Percentiles rank a stretch among this genome's conserved stretches.
These are phyloP conservation scores for Aspergillus campestris DNA, from an alignment of 495 filamentous ascomycete genomes.

Conservation along the genomic window DNA sequence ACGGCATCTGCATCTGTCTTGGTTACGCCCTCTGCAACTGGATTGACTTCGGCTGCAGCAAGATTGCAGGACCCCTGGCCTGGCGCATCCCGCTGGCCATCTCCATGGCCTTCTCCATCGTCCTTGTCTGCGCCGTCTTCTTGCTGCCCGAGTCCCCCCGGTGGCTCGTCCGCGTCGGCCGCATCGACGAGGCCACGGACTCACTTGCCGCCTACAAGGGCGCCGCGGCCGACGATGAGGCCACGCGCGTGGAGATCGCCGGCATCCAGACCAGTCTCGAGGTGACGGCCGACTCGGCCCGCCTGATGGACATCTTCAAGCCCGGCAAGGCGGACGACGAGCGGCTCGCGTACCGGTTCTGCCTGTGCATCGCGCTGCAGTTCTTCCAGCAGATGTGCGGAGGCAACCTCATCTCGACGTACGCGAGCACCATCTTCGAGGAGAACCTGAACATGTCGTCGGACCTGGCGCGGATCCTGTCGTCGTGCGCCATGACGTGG, in stretches of 20 bases:
- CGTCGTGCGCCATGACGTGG: constrained; percentile 37
- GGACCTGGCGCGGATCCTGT: constrained; percentile 20
- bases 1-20: constrained; percentile 46
- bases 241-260: constrained; percentile 25
- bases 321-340: constrained; percentile 15
- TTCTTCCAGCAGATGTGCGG: constrained; percentile 38
- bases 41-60: constrained; percentile 50
- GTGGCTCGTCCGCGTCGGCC: constrained; percentile 31
- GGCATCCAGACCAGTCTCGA: too few species aligned
- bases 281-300: constrained; percentile 1
- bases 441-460: constrained; percentile 20
- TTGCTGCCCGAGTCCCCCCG: constrained; percentile 47
- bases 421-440: constrained; percentile 28
- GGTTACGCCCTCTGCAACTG: constrained; percentile 57
- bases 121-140: constrained; percentile 30
- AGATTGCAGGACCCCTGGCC: constrained; percentile 27
- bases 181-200: constrained; percentile 20
- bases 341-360: constrained; percentile 25
- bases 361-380: constrained; percentile 29
- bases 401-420: constrained; percentile 28
- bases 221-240: constrained; percentile 15
- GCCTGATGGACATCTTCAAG: constrained; percentile 14
- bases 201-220: constrained; percentile 28
- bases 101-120: constrained; percentile 40
- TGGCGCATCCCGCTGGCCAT: constrained; percentile 44